A percentile compares a stretch with the other conserved stretches of the same genome.
Evolutionary conservation across 78 protist species (phyloP).

Genomic region (Guillardia theta): DNA sequence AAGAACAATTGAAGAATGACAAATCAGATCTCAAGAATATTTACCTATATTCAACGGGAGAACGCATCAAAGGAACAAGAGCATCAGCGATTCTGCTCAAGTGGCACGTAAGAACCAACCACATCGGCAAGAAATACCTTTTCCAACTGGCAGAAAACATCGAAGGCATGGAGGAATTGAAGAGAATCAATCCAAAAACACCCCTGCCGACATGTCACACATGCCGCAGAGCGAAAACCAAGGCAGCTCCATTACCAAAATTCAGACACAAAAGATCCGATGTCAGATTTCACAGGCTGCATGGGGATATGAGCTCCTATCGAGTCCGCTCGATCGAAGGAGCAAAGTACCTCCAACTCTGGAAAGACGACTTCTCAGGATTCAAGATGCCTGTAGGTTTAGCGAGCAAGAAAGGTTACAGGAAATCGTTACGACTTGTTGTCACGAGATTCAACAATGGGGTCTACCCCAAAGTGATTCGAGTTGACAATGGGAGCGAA

Average conservation of each 20-base stretch:
- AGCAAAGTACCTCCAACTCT: not conserved
- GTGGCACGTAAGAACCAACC: not conserved
- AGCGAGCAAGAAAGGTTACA: not conserved
- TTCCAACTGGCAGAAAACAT: not conserved
- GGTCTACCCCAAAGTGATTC: not conserved
- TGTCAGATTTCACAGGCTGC: not conserved
- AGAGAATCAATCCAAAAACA: not conserved
- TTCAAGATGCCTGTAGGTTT: not conserved
- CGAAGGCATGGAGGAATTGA: not conserved
- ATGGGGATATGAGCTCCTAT: not conserved
- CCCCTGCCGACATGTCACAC: not conserved
- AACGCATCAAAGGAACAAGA: not conserved
- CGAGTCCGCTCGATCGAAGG: not conserved
- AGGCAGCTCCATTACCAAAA: not conserved
- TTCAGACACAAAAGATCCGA: not conserved
- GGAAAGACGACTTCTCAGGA: not conserved
- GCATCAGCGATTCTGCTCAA: not conserved
- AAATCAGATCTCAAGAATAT: too few relatives aligned
- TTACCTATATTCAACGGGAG: too few relatives aligned
- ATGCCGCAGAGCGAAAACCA: not conserved
- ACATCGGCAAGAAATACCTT: not conserved
- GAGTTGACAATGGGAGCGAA: not conserved
- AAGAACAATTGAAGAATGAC: too few relatives aligned
- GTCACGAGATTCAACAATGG: too few relatives aligned
- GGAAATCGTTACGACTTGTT: not conserved